A percentile compares a stretch with the other conserved stretches of the same genome.
Evolutionary conservation across 208 protist genomes (phyloP).

Genomic region (Trypanosoma melophagium): DNA sequence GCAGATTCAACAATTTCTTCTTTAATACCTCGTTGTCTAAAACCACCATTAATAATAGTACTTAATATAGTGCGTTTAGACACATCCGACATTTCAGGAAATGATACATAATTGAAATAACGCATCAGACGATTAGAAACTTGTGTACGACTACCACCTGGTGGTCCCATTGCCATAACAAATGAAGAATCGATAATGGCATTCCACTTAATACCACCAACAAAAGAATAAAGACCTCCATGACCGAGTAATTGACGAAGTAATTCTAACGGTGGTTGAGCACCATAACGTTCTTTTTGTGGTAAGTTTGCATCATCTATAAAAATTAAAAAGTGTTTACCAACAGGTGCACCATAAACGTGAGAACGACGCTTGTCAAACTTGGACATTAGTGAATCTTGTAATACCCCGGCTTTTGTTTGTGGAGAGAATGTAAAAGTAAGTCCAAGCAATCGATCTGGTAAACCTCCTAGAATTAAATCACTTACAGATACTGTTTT

Average conservation of each 20-base stretch:
- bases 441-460: slow-evolving; percentile 75
- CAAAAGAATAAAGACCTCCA: slow-evolving; percentile 89
- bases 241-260: slow-evolving; percentile 91
- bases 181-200: slow-evolving; percentile 94
- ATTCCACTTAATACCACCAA: slow-evolving; percentile 83
- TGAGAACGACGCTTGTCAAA: slow-evolving; percentile 93
- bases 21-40: slow-evolving; percentile 67
- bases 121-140: slow-evolving; percentile 97
- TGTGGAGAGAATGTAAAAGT: slow-evolving; percentile 93
- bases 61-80: slow-evolving; percentile 94
- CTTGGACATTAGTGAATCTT: slow-evolving; percentile 93
- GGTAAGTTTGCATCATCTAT: slow-evolving; percentile 94
- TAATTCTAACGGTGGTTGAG: slow-evolving; percentile 93
- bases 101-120: slow-evolving; percentile 97
- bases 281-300: slow-evolving; percentile 91
- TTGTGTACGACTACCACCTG: slow-evolving; percentile 93
- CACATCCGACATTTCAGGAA: slow-evolving; percentile 94
- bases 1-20: slow-evolving; percentile 61
- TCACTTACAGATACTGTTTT: slow-evolving; percentile 91
- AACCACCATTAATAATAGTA: slow-evolving; percentile 91
- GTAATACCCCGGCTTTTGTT: slow-evolving; percentile 87
- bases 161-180: slow-evolving; percentile 96
- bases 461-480: slow-evolving; percentile 82
- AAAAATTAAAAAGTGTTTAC: slow-evolving; percentile 92
- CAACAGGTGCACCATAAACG: slow-evolving; percentile 84